phyloP scores from a whole-genome alignment of 1,139 yeast genomes.

The Suhomyces chickasaworum region DNA sequence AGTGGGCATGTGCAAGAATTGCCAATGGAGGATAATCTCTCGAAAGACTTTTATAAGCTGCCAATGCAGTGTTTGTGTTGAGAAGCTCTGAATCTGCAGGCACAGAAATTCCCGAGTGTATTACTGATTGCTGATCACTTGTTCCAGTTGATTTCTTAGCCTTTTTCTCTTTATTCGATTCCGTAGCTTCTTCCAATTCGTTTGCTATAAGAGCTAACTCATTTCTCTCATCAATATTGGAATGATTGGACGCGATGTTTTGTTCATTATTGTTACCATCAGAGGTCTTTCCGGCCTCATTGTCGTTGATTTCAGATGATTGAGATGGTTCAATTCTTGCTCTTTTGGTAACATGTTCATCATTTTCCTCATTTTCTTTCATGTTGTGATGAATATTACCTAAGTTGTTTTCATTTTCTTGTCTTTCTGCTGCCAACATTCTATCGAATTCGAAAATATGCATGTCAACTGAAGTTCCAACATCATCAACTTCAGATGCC shows the following conservation, averaged over 20 bases:
- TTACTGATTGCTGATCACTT: constrained; percentile 12
- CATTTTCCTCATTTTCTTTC: constrained; percentile 6
- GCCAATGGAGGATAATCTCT: constrained; percentile 43
- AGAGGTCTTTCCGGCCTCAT: background rate
- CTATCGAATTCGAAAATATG: constrained; percentile 15
- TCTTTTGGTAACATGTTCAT: constrained; percentile 6
- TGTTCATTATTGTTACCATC: background rate
- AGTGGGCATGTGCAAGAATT: constrained; percentile 50
- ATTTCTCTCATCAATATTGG: constrained; percentile 19
- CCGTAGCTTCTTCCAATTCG: constrained; percentile 27
- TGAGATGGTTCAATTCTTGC: constrained; percentile 7
- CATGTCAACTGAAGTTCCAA: constrained; percentile 9
- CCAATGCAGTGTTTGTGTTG: constrained; percentile 43
- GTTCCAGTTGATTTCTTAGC: constrained; percentile 7
- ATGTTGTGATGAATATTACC: constrained; percentile 1
- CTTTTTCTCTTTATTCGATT: constrained; percentile 19
- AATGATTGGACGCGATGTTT: background rate
- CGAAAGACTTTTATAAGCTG: constrained; percentile 46
- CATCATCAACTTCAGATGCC: background rate
- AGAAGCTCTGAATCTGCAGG: constrained; percentile 48
- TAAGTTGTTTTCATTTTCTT: background rate
- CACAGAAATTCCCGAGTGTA: constrained; percentile 30
- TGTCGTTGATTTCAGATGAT: background rate
- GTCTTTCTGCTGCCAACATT: constrained; percentile 13
- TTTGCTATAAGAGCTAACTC: constrained; percentile 25